Evolutionary conservation across 1,284 basidiomycete genomes (phyloP).

Genomic region (Ganoderma resinaceum): DNA sequence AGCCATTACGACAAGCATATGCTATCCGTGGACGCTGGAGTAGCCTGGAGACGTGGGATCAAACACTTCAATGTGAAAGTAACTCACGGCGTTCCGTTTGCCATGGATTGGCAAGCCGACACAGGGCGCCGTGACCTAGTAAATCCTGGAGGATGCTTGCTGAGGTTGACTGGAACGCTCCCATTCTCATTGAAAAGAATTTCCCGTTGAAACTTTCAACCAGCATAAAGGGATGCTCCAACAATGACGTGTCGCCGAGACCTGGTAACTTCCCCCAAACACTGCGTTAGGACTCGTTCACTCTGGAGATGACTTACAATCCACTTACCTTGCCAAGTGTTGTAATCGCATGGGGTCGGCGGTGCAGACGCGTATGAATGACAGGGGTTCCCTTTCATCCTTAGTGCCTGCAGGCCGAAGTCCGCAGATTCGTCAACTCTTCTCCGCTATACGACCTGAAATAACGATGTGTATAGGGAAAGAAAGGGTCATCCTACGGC

Average conservation of each 20-base stretch:
- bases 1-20: neutral
- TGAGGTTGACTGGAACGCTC: too few species aligned
- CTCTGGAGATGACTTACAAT: neutral
- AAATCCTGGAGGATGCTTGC: too few species aligned
- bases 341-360: neutral
- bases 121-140: neutral
- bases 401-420: neutral
- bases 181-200: too few species aligned
- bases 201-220: too few species aligned
- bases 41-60: neutral
- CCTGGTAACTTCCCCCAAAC: neutral
- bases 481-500: neutral
- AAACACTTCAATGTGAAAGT: neutral
- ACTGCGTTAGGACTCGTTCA: neutral
- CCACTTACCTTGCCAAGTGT: neutral
- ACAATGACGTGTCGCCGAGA: neutral
- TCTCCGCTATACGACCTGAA: neutral
- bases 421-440: neutral
- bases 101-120: neutral
- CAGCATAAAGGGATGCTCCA: too few species aligned
- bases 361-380: neutral
- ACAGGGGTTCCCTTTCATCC: neutral
- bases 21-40: too few species aligned
- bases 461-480: too few species aligned
- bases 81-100: neutral